Evolutionary conservation across 805 yeast genomes (phyloP).

Genomic region (Saturnispora dispora): DNA sequence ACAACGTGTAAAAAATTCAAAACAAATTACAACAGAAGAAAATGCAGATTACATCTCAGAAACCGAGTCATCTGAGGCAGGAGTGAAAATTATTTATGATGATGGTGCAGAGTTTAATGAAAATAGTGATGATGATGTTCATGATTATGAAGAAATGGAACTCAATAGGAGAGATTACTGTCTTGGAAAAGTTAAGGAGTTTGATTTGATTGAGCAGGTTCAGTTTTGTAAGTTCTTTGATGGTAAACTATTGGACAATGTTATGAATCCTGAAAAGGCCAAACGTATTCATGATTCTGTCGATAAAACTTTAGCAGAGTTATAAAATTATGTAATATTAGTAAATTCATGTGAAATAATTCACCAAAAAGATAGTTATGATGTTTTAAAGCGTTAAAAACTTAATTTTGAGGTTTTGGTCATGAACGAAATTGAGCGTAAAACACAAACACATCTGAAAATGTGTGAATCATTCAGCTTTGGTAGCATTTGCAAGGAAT

Average conservation of each 20-base stretch:
- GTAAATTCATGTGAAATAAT: neutral
- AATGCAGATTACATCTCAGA: too few relatives aligned
- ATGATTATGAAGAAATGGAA: neutral
- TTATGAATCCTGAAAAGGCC: neutral
- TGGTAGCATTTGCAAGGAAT: too few relatives aligned
- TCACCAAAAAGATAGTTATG: neutral
- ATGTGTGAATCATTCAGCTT: too few relatives aligned
- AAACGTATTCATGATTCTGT: neutral
- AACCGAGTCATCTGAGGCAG: slow-evolving; percentile 8
- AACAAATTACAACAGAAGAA: neutral
- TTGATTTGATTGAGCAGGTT: neutral
- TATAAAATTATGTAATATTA: neutral
- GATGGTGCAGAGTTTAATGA: neutral
- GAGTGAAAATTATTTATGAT: neutral
- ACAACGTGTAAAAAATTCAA: neutral
- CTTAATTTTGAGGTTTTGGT: too few relatives aligned
- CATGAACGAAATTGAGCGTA: too few relatives aligned
- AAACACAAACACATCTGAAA: too few relatives aligned
- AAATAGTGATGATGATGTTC: neutral
- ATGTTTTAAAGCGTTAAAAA: too few relatives aligned
- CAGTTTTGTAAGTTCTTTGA: slow-evolving; percentile 1
- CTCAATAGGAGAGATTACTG: slow-evolving; percentile 1
- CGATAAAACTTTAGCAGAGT: neutral
- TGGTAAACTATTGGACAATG: neutral
- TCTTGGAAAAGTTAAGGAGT: neutral